These are phyloP conservation scores for Chrysopogon serrulatus DNA, from an alignment of 176 grass and related monocot species.

Conservation along the genomic window DNA sequence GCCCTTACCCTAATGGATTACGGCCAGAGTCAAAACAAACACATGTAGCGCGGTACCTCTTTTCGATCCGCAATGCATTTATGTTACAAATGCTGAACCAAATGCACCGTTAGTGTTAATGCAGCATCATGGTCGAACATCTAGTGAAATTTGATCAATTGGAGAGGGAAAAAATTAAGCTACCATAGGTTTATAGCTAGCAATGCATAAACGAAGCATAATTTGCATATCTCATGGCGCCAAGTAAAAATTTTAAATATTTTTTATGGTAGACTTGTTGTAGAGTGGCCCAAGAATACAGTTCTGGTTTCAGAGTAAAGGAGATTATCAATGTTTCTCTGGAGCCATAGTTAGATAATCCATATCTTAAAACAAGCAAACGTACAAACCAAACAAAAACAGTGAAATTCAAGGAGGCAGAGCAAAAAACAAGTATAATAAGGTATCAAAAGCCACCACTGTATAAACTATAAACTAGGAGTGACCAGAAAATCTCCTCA, in stretches of 20 bases:
- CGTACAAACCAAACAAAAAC: neutral
- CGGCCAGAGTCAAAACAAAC: too few species aligned
- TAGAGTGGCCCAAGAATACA: neutral
- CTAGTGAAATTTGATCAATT: neutral
- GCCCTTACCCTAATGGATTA: too few species aligned
- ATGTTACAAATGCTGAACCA: too few species aligned
- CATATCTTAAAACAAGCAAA: neutral
- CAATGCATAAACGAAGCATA: neutral
- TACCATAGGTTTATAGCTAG: neutral
- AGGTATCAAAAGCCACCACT: neutral
- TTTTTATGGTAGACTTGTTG: neutral
- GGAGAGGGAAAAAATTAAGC: neutral
- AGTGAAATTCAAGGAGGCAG: fast-evolving
- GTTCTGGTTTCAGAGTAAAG: neutral
- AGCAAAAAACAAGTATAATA: neutral
- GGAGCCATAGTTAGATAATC: neutral
- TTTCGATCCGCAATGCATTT: too few species aligned
- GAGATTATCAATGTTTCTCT: neutral
- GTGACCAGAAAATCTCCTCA: too few species aligned
- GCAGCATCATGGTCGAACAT: neutral
- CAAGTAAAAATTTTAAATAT: neutral
- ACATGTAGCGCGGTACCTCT: too few species aligned
- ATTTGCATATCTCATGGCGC: neutral
- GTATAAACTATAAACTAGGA: neutral
- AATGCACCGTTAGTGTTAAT: neutral